phyloP scores from a whole-genome alignment of 2,329 filamentous ascomycete genomes.

The Fusarium newnesense region DNA sequence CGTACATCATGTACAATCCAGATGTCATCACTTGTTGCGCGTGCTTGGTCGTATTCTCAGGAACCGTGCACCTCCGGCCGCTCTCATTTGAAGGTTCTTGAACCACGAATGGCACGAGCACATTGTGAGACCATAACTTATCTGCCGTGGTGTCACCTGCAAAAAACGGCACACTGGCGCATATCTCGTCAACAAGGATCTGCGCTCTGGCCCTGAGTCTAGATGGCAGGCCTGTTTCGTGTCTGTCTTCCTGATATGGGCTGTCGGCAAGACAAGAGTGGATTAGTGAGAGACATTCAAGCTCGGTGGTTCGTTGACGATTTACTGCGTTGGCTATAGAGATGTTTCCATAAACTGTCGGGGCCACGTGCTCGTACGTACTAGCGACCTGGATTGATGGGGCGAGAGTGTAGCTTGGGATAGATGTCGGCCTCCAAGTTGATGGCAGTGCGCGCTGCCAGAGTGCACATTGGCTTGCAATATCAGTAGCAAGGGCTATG shows the following conservation, averaged over 20 bases:
- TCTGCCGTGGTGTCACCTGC: neutral
- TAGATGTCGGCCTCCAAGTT: neutral
- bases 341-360: neutral
- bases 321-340: neutral
- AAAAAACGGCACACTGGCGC: neutral
- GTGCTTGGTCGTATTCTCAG: neutral
- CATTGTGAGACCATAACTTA: too few species aligned
- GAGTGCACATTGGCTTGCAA: neutral
- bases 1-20: neutral
- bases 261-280: neutral
- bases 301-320: neutral
- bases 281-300: neutral
- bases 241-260: neutral
- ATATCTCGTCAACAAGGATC: neutral
- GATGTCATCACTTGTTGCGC: neutral
- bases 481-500: neutral
- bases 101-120: too few species aligned
- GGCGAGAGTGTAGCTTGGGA: neutral
- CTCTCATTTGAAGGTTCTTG: too few species aligned
- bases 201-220: neutral
- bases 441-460: neutral
- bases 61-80: neutral
- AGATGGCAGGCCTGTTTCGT: neutral
- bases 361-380: neutral
- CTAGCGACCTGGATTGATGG: neutral